A percentile compares a stretch with the other conserved stretches of the same genome.
phyloP scores from a whole-genome alignment of 2,329 filamentous ascomycete genomes.

The Rosellinia necatrix region DNA sequence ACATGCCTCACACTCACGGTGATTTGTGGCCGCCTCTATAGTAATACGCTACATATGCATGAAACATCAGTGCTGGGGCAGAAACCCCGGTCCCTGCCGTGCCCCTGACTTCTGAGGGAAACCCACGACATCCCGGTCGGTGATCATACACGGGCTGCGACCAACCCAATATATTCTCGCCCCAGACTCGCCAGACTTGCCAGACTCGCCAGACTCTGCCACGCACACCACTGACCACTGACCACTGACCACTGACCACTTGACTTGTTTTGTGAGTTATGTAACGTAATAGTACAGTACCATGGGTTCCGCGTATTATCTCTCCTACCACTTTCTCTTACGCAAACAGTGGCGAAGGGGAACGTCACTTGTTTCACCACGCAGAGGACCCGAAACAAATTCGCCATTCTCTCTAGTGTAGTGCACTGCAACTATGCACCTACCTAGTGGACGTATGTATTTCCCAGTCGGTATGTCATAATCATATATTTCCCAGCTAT shows the following conservation, averaged over 20 bases:
- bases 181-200: background rate
- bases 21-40: too few relatives aligned
- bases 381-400: slow-evolving; percentile 14
- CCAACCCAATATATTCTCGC: background rate
- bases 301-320: too few relatives aligned
- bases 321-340: too few relatives aligned
- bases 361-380: slow-evolving; percentile 24
- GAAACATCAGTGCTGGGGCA: slow-evolving; percentile 29
- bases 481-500: background rate
- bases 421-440: too few relatives aligned
- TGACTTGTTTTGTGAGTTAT: too few relatives aligned
- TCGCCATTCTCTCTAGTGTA: too few relatives aligned
- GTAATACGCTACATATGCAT: too few relatives aligned
- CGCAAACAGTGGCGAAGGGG: slow-evolving; percentile 6
- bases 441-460: too few relatives aligned
- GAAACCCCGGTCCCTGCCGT: slow-evolving; percentile 14
- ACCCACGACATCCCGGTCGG: slow-evolving; percentile 14
- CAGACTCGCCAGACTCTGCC: background rate
- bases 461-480: slow-evolving; percentile 7
- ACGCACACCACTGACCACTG: too few relatives aligned
- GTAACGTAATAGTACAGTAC: too few relatives aligned
- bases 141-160: slow-evolving; percentile 35
- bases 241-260: too few relatives aligned
- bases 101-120: slow-evolving; percentile 24
- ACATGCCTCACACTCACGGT: too few relatives aligned